Base-by-base conservation (phyloP, 108 stramenopile species). In the Cylindrotheca closterium region DNA sequence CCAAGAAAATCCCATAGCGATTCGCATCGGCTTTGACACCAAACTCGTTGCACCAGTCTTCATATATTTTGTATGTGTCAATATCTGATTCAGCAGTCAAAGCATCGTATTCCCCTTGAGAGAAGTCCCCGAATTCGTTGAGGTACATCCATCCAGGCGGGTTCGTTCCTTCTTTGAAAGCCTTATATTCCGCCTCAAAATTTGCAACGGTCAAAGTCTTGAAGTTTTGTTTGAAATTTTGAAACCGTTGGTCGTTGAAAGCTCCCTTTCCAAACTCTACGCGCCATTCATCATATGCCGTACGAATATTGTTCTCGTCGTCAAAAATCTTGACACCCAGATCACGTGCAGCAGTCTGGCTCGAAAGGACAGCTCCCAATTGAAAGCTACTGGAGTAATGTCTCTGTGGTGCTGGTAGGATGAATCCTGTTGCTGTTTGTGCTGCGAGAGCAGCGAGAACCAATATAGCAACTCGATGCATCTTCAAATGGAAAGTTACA, bases 221-320 rank as follows among this genome's bases (percentile, higher is more conserved):
- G 63, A 89, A 89, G 63, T 89, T 91, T 22, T 70, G 23, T 62
- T 82, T 81, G 65, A 94, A 94, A 8, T 65, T 61, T 45, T 65
- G 63, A 52, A 73, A 94, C 18, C 79, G 70, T 0, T 29, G 65
- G 17, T 70, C 78, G 54, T 74, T 78, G 27, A 75, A 71, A 3
- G 71, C 78, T 1, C 75, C 81, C 65, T 91, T 89, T 1, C 60
- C 69, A 55, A 63, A 90, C 51, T 80, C 65, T 37, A 61, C 47
- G 49, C 84, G 75, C 93, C 93, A 94, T 63, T 80, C 80, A 25
- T 81, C 75, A 80, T 91, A 94, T 10, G 93, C 93, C 21, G 84
- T 75, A 46, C 82, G 80, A 34, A 89, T 79, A 17, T 86, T 77
- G 30, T 77, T 74, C 55, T 91, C 89, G 30, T 55, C 50, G 77